Conservation (phyloP, 2,329 filamentous ascomycete species). For the Fusarium nodosum region DNA sequence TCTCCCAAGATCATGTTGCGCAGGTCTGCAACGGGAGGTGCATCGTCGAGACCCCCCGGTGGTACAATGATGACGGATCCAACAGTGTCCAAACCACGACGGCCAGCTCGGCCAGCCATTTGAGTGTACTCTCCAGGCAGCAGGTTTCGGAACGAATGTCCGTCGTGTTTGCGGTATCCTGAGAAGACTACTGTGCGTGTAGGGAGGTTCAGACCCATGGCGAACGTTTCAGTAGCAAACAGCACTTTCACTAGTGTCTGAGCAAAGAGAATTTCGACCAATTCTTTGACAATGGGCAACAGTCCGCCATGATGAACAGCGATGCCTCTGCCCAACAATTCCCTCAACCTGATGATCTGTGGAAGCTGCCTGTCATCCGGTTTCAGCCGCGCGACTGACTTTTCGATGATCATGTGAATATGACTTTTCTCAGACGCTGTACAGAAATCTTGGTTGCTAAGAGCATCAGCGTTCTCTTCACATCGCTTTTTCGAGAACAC, state of each 20-base stretch:
- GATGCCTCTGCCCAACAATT: constrained; percentile 88
- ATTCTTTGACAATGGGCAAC: constrained; percentile 95
- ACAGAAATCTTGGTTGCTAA: constrained; percentile 95
- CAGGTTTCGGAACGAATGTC: constrained; percentile 89
- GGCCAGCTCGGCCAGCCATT: constrained; percentile 95
- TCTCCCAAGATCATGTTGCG: constrained; percentile 96
- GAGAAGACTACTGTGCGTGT: constrained; percentile 98
- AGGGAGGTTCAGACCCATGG: constrained; percentile 96
- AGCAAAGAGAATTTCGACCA: constrained; percentile 96
- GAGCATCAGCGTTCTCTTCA: constrained; percentile 95
- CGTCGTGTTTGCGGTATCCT: constrained; percentile 96
- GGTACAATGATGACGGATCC: constrained; percentile 96
- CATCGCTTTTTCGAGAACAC: constrained; percentile 99
- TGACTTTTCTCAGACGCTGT: constrained; percentile 94
- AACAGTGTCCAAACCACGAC: constrained; percentile 91
- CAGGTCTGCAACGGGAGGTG: constrained; percentile 84
- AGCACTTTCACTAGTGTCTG: constrained; percentile 95
- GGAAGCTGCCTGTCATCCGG: constrained; percentile 91
- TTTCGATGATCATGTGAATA: constrained; percentile 97
- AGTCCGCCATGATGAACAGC: constrained; percentile 97
- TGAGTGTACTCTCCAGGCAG: constrained; percentile 97
- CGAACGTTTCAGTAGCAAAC: constrained; percentile 98
- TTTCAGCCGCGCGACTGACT: constrained; percentile 90
- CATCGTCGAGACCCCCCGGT: constrained; percentile 82
- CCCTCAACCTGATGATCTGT: constrained; percentile 88